Conservation (phyloP, 805 yeast species). For the Candida taoyuanica region DNA sequence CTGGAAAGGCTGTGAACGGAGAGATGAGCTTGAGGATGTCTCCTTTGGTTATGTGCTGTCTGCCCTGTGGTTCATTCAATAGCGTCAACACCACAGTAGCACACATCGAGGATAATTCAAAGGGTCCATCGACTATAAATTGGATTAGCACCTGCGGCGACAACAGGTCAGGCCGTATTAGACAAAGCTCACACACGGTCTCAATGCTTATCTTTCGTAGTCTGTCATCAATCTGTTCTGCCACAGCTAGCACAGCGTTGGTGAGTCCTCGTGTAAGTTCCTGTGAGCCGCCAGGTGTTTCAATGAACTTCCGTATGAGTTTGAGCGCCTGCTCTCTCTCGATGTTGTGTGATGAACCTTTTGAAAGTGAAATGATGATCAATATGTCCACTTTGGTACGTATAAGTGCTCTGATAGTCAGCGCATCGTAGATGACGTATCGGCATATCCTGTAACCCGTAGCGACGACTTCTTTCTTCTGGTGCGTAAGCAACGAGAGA, state of each 20-base stretch:
- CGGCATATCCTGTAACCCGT: conserved; percentile 75
- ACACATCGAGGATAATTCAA: conserved; percentile 37
- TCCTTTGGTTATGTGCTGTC: conserved; percentile 50
- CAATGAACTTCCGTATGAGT: conserved; percentile 58
- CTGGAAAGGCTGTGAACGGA: conserved; percentile 63
- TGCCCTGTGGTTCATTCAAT: conserved; percentile 52
- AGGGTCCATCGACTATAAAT: conserved; percentile 52
- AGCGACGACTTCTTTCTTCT: conserved; percentile 58
- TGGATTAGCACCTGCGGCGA: conserved; percentile 38
- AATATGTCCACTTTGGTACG: conserved; percentile 56
- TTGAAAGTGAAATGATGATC: conserved; percentile 59
- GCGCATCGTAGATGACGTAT: conserved; percentile 50
- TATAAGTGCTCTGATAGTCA: conserved; percentile 50
- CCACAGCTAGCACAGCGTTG: conserved; percentile 58
- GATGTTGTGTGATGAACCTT: conserved; percentile 45
- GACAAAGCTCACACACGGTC: conserved; percentile 46
- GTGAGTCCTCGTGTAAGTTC: conserved; percentile 59
- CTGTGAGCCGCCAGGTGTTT: conserved; percentile 46
- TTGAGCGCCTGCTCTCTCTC: conserved; percentile 80
- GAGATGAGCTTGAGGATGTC: conserved; percentile 62
- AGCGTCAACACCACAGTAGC: conserved; percentile 47
- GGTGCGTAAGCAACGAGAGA: conserved; percentile 54
- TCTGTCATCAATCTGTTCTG: conserved; percentile 50
- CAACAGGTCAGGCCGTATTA: conserved; percentile 40
- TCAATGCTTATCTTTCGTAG: conserved; percentile 48